phyloP scores from a whole-genome alignment of 2,329 filamentous ascomycete species.

The Tolypocladium paradoxum region DNA sequence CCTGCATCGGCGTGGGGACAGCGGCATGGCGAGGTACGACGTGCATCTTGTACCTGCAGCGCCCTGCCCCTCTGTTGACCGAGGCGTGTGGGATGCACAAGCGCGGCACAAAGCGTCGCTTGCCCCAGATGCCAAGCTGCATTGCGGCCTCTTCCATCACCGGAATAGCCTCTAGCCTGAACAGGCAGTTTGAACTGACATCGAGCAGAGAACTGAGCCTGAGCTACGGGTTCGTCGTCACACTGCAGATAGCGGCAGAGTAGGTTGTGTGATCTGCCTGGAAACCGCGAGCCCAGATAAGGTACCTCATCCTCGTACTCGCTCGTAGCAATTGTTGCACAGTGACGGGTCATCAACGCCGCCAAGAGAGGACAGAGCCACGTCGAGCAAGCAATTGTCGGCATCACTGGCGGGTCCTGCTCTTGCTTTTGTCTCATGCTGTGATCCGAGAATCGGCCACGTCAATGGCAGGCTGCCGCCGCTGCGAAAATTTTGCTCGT shows the following conservation, averaged over 20 bases:
- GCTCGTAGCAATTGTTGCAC: no score
- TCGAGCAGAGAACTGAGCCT: not conserved
- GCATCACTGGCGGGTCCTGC: not conserved
- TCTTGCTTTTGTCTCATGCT: not conserved
- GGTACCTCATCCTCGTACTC: no score
- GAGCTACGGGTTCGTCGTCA: not conserved
- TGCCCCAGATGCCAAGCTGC: not conserved
- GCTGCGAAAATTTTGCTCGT: not conserved
- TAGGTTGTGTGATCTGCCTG: not conserved
- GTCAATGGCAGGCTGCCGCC: not conserved
- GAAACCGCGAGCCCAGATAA: no score
- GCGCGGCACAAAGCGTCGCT: conserved; percentile 10
- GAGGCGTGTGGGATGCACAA: conserved; percentile 9
- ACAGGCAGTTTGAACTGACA: not conserved
- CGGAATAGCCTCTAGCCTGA: not conserved
- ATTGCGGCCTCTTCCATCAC: not conserved
- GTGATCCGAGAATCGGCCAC: not conserved
- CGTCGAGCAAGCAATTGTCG: not conserved
- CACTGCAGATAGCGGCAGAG: not conserved
- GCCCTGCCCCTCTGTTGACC: not conserved
- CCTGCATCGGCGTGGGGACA: not conserved
- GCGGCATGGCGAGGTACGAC: not conserved
- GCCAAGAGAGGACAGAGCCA: not conserved
- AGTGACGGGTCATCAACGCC: not conserved
- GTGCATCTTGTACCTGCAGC: not conserved